Percentiles rank a stretch among this genome's conserved stretches.
Conservation (phyloP, 2,329 filamentous ascomycete genomes). For the Trichoderma koningiopsis region DNA sequence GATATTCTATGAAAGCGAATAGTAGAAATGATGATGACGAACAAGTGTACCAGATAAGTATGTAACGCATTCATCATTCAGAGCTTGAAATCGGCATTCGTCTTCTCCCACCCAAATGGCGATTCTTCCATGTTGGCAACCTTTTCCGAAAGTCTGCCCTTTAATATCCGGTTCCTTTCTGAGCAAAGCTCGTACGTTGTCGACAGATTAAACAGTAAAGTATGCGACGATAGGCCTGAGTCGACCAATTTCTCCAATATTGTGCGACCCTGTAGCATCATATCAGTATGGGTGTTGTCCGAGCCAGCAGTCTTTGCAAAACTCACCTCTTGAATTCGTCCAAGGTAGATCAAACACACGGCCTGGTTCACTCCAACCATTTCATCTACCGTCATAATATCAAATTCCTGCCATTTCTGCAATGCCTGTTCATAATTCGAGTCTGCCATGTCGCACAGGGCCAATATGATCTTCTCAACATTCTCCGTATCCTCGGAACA, state of each 20-base stretch:
- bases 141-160: conserved; percentile 69
- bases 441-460: conserved; percentile 77
- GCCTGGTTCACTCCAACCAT: conserved; percentile 82
- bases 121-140: conserved; percentile 63
- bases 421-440: conserved; percentile 69
- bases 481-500: conserved; percentile 37
- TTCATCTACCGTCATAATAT: conserved; percentile 54
- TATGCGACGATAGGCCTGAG: conserved; percentile 68
- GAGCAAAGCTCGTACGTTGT: conserved; percentile 93
- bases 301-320: not conserved
- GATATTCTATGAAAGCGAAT: not conserved
- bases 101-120: conserved; percentile 68
- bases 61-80: conserved; percentile 37
- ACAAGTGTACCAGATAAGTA: not conserved
- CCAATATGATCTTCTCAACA: conserved; percentile 57
- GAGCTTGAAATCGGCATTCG: conserved; percentile 75
- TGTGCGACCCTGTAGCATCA: conserved; percentile 58
- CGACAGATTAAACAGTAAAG: conserved; percentile 83
- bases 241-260: conserved; percentile 69
- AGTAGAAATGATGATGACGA: not conserved
- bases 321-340: conserved; percentile 69
- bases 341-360: conserved; percentile 81
- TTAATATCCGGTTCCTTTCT: conserved; percentile 70
- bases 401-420: conserved; percentile 59
- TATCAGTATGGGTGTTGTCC: not conserved